Percentiles rank a stretch among this genome's conserved stretches.
Conservation (phyloP, 1,139 yeast species). For the Candida sanyaensis region DNA sequence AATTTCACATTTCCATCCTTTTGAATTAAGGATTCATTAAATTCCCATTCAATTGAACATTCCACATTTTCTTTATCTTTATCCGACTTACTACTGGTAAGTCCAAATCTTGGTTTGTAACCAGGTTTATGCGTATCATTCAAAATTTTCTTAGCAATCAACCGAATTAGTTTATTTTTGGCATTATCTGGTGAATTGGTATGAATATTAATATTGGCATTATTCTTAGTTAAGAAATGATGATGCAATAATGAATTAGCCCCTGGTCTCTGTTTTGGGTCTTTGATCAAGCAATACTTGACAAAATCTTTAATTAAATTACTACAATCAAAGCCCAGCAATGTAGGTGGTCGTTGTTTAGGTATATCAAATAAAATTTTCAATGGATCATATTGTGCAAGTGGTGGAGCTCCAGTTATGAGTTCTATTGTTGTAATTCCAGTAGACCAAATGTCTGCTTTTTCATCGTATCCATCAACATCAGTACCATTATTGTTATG, state of each 20-base stretch:
- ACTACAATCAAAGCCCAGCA: slow-evolving; percentile 47
- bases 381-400: slow-evolving; percentile 69
- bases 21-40: slow-evolving; percentile 8
- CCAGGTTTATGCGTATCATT: slow-evolving; percentile 6
- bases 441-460: slow-evolving; percentile 87
- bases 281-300: slow-evolving; percentile 56
- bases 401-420: slow-evolving; percentile 73
- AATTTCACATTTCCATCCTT: neutral
- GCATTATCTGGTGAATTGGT: slow-evolving; percentile 7
- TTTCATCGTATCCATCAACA: slow-evolving; percentile 64
- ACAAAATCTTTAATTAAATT: slow-evolving; percentile 62
- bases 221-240: slow-evolving; percentile 36
- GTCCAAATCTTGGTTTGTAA: slow-evolving; percentile 13
- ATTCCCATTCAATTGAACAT: slow-evolving; percentile 11
- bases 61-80: slow-evolving; percentile 1
- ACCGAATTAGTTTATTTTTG: slow-evolving; percentile 7
- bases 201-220: neutral
- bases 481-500: slow-evolving; percentile 49
- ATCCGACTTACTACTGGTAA: slow-evolving; percentile 2
- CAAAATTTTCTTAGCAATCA: slow-evolving; percentile 12
- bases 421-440: slow-evolving; percentile 83
- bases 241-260: slow-evolving; percentile 47
- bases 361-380: slow-evolving; percentile 76
- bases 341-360: slow-evolving; percentile 62
- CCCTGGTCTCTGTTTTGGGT: slow-evolving; percentile 55